Evolutionary conservation across 75 land plant species (phyloP), one percentile per base, ranked within the genome.

Genomic region (Ceratopteris richardii): DNA sequence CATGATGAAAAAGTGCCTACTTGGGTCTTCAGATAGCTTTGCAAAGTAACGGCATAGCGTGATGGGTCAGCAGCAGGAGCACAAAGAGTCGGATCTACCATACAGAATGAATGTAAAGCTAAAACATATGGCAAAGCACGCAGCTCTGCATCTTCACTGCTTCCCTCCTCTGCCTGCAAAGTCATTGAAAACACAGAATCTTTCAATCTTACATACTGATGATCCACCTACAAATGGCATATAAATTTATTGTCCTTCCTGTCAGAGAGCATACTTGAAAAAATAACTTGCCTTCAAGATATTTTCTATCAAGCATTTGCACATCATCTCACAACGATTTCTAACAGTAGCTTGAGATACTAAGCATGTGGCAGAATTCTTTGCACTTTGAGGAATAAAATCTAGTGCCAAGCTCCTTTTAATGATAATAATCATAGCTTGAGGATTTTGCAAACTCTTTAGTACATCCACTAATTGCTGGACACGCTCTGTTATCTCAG

Each of bases 391-490:
- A 24, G 92, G 86, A 48, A 80, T 69, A 56, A 95, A 95, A 64
- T 95, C 99, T 63, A 95, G 77, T 17, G 82, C 76, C 54, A 95
- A 72, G 72, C 80, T 90, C 24, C 99, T 85, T 71, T 76, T 90
- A 60, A 95, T 80, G 51, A 95, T 76, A 19, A 77, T 84, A 16
- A 90, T 77, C 73, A 95, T 71, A 50, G 73, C 76, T 57, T 90
- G 92, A 69, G 81, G 78, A 56, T 71, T 84, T 23, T 82, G 74
- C 67, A 90, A 67, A 44, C 70, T 74, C 63, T 82, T 75, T 33
- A 87, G 68, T 50, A 95, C 78, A 53, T 91, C 99, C 64, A 95
- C 99, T 65, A 95, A 66, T 65, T 95, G 99, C 63, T 95, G 97
- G 16, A 88, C 83, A 40, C 82, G 83, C 42, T 80, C 86, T 24